Conservation (phyloP, 371 early-diverging fungal genomes). For the Furculomyces boomerangus region DNA sequence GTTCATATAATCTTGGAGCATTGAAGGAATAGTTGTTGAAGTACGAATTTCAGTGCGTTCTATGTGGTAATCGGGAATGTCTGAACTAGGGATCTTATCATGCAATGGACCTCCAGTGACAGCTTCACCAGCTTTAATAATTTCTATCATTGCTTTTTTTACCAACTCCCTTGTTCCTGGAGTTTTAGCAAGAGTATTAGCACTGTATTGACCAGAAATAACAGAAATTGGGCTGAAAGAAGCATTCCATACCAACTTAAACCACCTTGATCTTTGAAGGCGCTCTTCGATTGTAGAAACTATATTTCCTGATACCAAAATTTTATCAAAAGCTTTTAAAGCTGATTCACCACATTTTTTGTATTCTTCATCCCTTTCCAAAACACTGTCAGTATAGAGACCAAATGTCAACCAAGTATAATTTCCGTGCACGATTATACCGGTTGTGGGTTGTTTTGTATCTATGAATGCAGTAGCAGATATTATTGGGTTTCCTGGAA, state of each 20-base stretch:
- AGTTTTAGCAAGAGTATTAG: slow-evolving; percentile 34
- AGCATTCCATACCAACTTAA: slow-evolving; percentile 73
- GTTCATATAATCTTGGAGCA: slow-evolving; percentile 22
- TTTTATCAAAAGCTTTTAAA: slow-evolving; percentile 5
- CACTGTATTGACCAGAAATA: slow-evolving; percentile 39
- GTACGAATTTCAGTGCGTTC: slow-evolving; percentile 1
- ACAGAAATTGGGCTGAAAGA: slow-evolving; percentile 57
- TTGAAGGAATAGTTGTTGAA: slow-evolving; percentile 18
- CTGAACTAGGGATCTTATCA: neutral
- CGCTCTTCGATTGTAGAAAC: slow-evolving; percentile 24
- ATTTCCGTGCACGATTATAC: slow-evolving; percentile 33
- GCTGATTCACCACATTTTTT: slow-evolving; percentile 21
- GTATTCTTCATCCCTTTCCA: slow-evolving; percentile 4
- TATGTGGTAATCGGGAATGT: slow-evolving; percentile 10
- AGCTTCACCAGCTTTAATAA: slow-evolving; percentile 27
- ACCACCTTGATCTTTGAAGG: slow-evolving; percentile 57
- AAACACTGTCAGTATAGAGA: too few relatives aligned
- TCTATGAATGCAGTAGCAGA: slow-evolving; percentile 60
- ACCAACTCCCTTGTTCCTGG: slow-evolving; percentile 29
- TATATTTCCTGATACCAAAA: slow-evolving; percentile 35
- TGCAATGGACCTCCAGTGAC: slow-evolving; percentile 17
- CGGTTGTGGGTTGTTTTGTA: slow-evolving; percentile 38
- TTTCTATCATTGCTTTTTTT: slow-evolving; percentile 37
- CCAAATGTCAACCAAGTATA: slow-evolving; percentile 19
- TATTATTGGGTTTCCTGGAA: slow-evolving; percentile 46